phyloP scores from a whole-genome alignment of 768 basidiomycete genomes.

The Coprinopsis strossmayeri region DNA sequence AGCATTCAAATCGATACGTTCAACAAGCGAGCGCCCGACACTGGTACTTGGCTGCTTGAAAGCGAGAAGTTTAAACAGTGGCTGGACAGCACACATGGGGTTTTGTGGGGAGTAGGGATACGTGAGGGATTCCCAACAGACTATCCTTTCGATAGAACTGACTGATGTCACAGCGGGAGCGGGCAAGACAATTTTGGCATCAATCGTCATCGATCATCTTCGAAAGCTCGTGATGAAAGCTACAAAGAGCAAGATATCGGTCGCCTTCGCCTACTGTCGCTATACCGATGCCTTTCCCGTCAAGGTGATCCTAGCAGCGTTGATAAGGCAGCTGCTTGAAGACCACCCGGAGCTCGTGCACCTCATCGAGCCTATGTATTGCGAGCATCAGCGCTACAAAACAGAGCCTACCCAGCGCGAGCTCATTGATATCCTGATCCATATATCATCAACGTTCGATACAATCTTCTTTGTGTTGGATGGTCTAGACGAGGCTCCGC shows the following conservation, averaged over 20 bases:
- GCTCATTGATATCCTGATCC: too few relatives aligned
- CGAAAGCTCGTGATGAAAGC: background rate
- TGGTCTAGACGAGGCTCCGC: background rate
- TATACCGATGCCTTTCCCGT: background rate
- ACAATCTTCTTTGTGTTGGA: too few relatives aligned
- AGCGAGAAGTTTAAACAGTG: background rate
- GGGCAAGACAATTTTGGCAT: background rate
- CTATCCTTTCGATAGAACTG: background rate
- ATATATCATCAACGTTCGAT: too few relatives aligned
- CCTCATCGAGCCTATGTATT: too few relatives aligned
- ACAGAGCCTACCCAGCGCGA: too few relatives aligned
- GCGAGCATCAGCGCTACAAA: background rate
- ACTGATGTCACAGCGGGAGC: background rate
- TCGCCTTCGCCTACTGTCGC: background rate
- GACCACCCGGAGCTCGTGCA: too few relatives aligned
- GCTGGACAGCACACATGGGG: background rate
- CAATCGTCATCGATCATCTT: background rate
- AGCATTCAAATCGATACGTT: background rate
- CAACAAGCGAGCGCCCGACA: background rate
- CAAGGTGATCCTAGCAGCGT: background rate
- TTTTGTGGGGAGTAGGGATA: background rate
- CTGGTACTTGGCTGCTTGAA: background rate
- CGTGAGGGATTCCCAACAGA: background rate
- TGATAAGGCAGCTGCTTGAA: background rate
- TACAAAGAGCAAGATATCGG: background rate